Evolutionary conservation across 2,329 filamentous ascomycete species (phyloP).

Genomic region (Allantophomopsis cytisporea): DNA sequence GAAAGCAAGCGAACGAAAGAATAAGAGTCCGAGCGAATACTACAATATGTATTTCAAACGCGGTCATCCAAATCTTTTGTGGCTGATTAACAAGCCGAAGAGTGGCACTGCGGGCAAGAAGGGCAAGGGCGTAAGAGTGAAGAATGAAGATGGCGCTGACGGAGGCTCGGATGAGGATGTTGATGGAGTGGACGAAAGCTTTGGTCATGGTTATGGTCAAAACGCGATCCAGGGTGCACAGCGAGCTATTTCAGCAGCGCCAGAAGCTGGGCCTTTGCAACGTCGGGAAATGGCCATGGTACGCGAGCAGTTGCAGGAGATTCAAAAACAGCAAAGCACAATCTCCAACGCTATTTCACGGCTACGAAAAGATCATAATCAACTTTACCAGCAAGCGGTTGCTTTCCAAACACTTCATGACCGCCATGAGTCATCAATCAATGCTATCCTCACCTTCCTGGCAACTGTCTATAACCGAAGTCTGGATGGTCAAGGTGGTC

Average conservation of each 20-base stretch:
- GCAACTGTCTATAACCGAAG: conserved; percentile 94
- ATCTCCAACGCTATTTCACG: conserved; percentile 74
- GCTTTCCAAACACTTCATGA: conserved; percentile 87
- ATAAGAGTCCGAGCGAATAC: conserved; percentile 97
- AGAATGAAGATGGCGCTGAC: conserved; percentile 49
- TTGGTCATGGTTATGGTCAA: conserved; percentile 19
- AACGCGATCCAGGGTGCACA: conserved; percentile 27
- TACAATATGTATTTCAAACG: conserved; percentile 93
- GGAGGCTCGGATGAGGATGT: conserved; percentile 58
- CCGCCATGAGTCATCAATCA: conserved; percentile 96
- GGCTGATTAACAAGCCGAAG: conserved; percentile 94
- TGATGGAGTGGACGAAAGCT: conserved; percentile 19
- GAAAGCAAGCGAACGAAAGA: conserved; percentile 91
- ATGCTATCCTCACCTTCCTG: conserved; percentile 93
- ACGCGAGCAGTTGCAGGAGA: conserved; percentile 64
- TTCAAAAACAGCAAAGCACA: conserved; percentile 75
- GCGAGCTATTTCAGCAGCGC: conserved; percentile 19
- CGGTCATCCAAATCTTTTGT: conserved; percentile 81
- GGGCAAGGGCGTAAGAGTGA: conserved; percentile 33
- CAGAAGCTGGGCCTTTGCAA: conserved; percentile 30
- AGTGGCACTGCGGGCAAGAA: conserved; percentile 47
- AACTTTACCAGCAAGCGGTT: conserved; percentile 76
- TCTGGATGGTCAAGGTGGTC: conserved; percentile 66
- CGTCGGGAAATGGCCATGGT: conserved; percentile 67
- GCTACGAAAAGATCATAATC: conserved; percentile 73